Conservation (phyloP, 352 stramenopile species). For the Pythium dissotocum region DNA sequence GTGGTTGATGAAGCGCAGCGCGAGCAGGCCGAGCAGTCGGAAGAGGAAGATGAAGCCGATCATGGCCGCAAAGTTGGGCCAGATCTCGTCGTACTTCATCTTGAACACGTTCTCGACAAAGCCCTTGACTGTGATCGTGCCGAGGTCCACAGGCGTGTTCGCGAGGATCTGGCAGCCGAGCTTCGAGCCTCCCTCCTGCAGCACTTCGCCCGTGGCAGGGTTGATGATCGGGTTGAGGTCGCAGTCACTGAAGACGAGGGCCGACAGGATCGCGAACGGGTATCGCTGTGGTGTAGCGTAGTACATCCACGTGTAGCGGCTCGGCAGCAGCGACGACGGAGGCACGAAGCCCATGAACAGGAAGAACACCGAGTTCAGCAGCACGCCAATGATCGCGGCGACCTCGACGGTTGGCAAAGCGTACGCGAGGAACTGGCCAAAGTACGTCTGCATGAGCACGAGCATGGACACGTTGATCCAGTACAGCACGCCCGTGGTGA, state of each 20-base stretch:
- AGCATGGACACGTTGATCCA: slow-evolving; percentile 61
- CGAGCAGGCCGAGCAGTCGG: slow-evolving; percentile 44
- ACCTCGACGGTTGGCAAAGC: slow-evolving; percentile 45
- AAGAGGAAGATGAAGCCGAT: slow-evolving; percentile 51
- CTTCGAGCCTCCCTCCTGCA: slow-evolving; percentile 14
- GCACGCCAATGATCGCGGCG: slow-evolving; percentile 36
- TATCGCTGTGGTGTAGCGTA: slow-evolving; percentile 45
- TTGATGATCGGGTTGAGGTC: slow-evolving; percentile 44
- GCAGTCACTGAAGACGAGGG: slow-evolving; percentile 47
- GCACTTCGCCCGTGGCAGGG: neutral
- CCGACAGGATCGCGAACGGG: slow-evolving; percentile 36
- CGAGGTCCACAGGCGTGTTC: slow-evolving; percentile 22
- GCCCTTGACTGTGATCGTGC: slow-evolving; percentile 29
- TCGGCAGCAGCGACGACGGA: slow-evolving; percentile 30
- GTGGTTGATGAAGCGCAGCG: slow-evolving; percentile 61
- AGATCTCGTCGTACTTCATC: slow-evolving; percentile 61
- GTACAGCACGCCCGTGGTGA: slow-evolving; percentile 52
- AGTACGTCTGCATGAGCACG: slow-evolving; percentile 63
- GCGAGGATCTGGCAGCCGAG: slow-evolving; percentile 32
- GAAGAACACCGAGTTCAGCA: slow-evolving; percentile 53
- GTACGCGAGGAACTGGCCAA: slow-evolving; percentile 75
- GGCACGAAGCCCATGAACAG: slow-evolving; percentile 61
- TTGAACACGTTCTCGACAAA: slow-evolving; percentile 50
- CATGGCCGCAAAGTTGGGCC: slow-evolving; percentile 42
- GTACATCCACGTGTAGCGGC: slow-evolving; percentile 40